Evolutionary conservation across 83 land plant species (phyloP).

Genomic region (Picea mariana): DNA sequence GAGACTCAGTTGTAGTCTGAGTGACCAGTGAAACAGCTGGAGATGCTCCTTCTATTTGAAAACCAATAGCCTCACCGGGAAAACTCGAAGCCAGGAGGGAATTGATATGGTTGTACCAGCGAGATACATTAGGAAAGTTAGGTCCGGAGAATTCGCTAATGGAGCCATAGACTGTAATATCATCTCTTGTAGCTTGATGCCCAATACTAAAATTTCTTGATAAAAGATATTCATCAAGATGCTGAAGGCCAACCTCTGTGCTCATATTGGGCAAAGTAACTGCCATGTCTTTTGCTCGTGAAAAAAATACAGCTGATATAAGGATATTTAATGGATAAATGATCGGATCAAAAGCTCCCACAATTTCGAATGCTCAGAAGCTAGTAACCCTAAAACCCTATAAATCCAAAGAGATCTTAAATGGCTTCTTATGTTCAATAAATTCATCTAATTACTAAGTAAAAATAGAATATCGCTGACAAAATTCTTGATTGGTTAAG

Average conservation of each 20-base stretch:
- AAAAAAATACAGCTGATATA: too few relatives aligned
- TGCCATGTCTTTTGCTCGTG: too few relatives aligned
- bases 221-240: slow-evolving; percentile 67
- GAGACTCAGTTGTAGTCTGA: too few relatives aligned
- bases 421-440: too few relatives aligned
- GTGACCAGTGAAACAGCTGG: slow-evolving; percentile 26
- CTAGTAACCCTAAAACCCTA: too few relatives aligned
- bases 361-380: too few relatives aligned
- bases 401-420: too few relatives aligned
- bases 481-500: too few relatives aligned
- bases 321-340: too few relatives aligned
- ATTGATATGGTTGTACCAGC: slow-evolving; percentile 72
- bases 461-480: too few relatives aligned
- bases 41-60: slow-evolving; percentile 40
- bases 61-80: slow-evolving; percentile 67
- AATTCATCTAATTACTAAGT: too few relatives aligned
- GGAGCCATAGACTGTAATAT: slow-evolving; percentile 74
- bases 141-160: slow-evolving; percentile 41
- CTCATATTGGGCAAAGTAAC: slow-evolving; percentile 46
- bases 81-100: slow-evolving; percentile 59
- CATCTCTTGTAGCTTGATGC: slow-evolving; percentile 77
- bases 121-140: slow-evolving; percentile 53
- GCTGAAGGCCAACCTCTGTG: slow-evolving; percentile 63
- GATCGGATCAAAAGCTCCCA: too few relatives aligned
- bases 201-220: slow-evolving; percentile 70